Evolutionary conservation across 371 early-diverging fungal genomes (phyloP).

Genomic region (Mortierella sp.): DNA sequence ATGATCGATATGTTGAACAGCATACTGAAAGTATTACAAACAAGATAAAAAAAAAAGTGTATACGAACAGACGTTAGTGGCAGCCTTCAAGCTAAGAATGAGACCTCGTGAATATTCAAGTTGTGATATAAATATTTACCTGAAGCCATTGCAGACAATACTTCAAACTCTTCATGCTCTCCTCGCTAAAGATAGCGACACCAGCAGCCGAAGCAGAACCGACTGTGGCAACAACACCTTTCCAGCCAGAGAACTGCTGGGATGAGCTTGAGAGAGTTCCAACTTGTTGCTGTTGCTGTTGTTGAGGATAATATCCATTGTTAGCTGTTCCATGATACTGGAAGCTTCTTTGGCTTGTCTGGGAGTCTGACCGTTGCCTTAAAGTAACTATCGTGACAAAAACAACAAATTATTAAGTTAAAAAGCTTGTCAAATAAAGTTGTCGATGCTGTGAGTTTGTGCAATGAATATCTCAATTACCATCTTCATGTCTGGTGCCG

Average conservation of each 20-base stretch:
- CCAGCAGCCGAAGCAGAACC: constrained; percentile 79
- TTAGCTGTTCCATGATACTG: constrained; percentile 24
- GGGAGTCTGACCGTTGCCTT: constrained; percentile 48
- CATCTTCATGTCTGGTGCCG: constrained; percentile 42
- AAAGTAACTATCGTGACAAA: constrained; percentile 27
- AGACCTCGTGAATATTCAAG: too few relatives aligned
- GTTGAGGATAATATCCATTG: constrained; percentile 48
- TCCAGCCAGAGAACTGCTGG: constrained; percentile 69
- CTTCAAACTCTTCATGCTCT: constrained; percentile 80
- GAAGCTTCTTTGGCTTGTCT: constrained; percentile 46
- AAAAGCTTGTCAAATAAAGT: neutral
- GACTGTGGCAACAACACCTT: constrained; percentile 79
- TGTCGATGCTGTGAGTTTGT: neutral
- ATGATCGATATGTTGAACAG: constrained; percentile 83
- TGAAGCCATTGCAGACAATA: constrained; percentile 87
- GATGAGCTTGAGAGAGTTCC: constrained; percentile 25
- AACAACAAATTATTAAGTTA: neutral
- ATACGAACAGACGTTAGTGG: too few relatives aligned
- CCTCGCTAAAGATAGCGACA: constrained; percentile 83
- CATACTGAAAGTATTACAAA: constrained; percentile 65
- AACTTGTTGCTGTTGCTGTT: constrained; percentile 40
- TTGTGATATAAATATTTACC: constrained; percentile 9
- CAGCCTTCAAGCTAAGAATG: too few relatives aligned
- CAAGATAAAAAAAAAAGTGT: neutral
- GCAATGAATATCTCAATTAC: constrained; percentile 16